A percentile compares a stretch with the other conserved stretches of the same genome.
Evolutionary conservation across 73 alveolate species (phyloP).

Genomic region (Paramecium sonneborni): DNA sequence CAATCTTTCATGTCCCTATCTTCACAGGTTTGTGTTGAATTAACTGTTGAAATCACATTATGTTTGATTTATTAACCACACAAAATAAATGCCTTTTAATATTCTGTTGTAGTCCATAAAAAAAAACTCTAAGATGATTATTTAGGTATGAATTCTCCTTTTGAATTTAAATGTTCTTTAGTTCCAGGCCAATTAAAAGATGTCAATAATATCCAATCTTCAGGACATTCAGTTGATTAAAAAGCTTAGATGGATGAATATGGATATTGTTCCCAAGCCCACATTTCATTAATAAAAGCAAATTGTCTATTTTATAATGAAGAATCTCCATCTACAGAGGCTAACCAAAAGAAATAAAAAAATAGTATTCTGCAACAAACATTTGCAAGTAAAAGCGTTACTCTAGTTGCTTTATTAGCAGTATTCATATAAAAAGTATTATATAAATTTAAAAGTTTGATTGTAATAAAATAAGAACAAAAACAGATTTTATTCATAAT

Average conservation of each 20-base stretch:
- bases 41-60: not conserved
- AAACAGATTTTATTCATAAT: not conserved
- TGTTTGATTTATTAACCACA: not conserved
- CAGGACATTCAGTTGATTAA: not conserved
- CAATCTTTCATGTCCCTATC: not conserved
- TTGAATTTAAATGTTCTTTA: not conserved
- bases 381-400: not conserved
- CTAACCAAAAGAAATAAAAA: conserved; percentile 45
- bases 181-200: not conserved
- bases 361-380: not conserved
- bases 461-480: not conserved
- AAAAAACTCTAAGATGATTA: not conserved
- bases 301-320: not conserved
- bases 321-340: not conserved
- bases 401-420: not conserved
- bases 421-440: conserved; percentile 9
- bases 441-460: not conserved
- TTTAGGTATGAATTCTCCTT: not conserved
- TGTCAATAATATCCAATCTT: not conserved
- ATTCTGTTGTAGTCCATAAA: not conserved
- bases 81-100: not conserved
- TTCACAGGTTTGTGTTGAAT: not conserved
- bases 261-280: conserved; percentile 40
- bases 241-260: not conserved
- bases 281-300: conserved; percentile 33